Conservation (phyloP, 2,329 filamentous ascomycete species). For the Xylariaceae sp. region DNA sequence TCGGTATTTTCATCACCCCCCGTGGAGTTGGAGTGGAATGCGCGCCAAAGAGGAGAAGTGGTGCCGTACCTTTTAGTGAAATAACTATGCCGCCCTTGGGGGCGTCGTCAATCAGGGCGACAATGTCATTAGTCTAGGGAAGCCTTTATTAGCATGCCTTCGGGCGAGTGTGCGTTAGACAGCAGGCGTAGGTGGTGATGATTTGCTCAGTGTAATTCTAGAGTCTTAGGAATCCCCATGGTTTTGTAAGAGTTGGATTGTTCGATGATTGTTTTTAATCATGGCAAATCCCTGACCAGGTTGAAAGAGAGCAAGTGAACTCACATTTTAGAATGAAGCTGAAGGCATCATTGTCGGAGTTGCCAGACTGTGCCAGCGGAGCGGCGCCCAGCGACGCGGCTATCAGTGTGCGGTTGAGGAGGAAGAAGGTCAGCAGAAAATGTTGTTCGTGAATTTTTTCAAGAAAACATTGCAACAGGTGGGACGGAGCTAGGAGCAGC, state of each 20-base stretch:
- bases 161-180: neutral
- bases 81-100: too few species aligned
- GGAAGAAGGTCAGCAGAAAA: slow-evolving; percentile 7
- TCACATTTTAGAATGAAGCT: neutral
- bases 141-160: too few species aligned
- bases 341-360: neutral
- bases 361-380: too few species aligned
- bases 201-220: slow-evolving; percentile 59
- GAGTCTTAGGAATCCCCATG: slow-evolving; percentile 53
- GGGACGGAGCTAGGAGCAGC: neutral
- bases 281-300: slow-evolving; percentile 31
- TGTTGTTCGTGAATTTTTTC: neutral
- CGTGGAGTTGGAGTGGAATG: slow-evolving; percentile 5
- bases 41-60: neutral
- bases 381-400: too few species aligned
- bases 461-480: neutral
- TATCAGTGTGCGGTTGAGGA: too few species aligned
- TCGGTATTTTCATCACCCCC: slow-evolving; percentile 59
- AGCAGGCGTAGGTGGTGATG: neutral
- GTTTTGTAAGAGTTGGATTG: slow-evolving; percentile 62
- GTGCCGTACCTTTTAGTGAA: slow-evolving; percentile 15
- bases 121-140: too few species aligned
- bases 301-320: neutral
- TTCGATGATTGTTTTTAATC: slow-evolving; percentile 47
- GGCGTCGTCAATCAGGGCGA: too few species aligned